Evolutionary conservation across 768 basidiomycete genomes (phyloP).

Genomic region (Boletus reticuloceps): DNA sequence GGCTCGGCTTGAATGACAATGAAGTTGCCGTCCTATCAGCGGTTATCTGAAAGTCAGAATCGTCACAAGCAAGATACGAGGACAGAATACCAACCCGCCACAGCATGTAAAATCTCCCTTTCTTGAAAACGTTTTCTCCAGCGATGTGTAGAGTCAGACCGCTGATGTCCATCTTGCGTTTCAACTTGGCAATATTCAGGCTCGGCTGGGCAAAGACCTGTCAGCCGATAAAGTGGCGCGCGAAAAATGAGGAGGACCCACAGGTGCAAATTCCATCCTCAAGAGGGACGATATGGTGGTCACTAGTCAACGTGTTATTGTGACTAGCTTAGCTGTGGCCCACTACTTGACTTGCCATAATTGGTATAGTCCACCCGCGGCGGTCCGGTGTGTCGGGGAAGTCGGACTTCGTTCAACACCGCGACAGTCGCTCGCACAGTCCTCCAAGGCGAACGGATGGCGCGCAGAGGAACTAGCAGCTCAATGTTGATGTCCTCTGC

Average conservation of each 20-base stretch:
- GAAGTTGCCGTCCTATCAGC: conserved; percentile 24
- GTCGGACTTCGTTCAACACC: background rate
- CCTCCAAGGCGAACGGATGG: background rate
- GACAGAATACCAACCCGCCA: conserved; percentile 24
- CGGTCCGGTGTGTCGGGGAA: no score
- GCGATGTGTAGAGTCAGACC: conserved; percentile 20
- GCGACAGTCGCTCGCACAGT: background rate
- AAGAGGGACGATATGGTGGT: background rate
- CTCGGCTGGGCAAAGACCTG: conserved; percentile 8
- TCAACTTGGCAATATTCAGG: conserved; percentile 21
- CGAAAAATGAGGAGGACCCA: conserved; percentile 21
- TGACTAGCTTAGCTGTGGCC: conserved; percentile 13
- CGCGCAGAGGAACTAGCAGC: background rate
- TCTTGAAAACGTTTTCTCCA: background rate
- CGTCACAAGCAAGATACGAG: background rate
- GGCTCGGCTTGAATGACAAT: conserved; percentile 32
- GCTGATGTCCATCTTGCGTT: conserved; percentile 23
- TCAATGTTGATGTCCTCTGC: background rate
- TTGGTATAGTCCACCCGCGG: conserved; percentile 1
- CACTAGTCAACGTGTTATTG: conserved; percentile 19
- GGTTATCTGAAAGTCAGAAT: conserved; percentile 4
- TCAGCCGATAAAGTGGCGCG: conserved; percentile 5
- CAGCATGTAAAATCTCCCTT: conserved; percentile 25
- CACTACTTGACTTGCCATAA: conserved; percentile 22
- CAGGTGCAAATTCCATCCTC: conserved; percentile 29